phyloP scores from a whole-genome alignment of 345 rosid species.

The Durio zibethinus region DNA sequence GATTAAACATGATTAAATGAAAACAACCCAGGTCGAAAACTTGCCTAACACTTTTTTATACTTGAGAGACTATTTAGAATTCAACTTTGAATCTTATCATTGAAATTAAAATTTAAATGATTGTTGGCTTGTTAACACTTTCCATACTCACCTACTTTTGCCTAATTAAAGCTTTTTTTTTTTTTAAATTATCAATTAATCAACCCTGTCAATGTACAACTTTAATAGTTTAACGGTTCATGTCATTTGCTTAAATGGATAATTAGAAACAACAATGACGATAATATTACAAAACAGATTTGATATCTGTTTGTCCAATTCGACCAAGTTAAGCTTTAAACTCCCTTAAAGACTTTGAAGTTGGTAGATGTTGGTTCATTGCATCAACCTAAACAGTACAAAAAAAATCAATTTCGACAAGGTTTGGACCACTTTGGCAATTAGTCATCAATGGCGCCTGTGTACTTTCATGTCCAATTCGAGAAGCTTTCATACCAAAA shows the following conservation, averaged over 20 bases:
- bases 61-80: no score
- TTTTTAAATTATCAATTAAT: background rate
- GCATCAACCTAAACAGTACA: background rate
- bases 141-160: conserved; percentile 6
- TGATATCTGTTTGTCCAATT: background rate
- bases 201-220: background rate
- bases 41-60: conserved; percentile 30
- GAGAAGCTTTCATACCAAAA: no score
- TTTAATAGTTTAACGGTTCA: background rate
- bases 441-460: background rate
- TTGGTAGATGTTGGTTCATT: conserved; percentile 9
- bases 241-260: background rate
- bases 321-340: background rate
- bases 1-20: conserved; percentile 3
- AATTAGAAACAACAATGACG: background rate
- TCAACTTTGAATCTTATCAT: no score
- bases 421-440: conserved; percentile 1
- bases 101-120: no score
- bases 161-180: background rate
- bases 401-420: background rate
- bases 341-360: background rate
- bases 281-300: background rate
- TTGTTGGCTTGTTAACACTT: no score
- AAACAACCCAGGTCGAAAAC: conserved; percentile 13
- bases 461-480: conserved; percentile 6